Base-by-base conservation (phyloP, 768 basidiomycete genomes). In the Mrakia blollopis region DNA sequence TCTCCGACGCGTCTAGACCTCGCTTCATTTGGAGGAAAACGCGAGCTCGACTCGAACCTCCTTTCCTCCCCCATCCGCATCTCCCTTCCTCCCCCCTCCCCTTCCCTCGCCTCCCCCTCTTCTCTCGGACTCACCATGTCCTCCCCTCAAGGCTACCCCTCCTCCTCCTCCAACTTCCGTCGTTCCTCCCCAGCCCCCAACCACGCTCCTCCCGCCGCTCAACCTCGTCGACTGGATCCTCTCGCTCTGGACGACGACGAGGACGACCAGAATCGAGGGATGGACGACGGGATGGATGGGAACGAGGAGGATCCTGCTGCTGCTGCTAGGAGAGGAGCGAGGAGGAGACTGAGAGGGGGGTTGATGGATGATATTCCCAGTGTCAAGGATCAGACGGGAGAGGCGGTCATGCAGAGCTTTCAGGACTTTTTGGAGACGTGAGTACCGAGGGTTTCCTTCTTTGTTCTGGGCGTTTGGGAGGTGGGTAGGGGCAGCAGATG, bases 331-430 rank as follows among this genome's bases (percentile, higher is more conserved):
- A 62, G 73, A 7, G 32, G 73, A 6, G 47, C 28, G 4, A 44
- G 73, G 30, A 13, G 73, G 21, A 28, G 73, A 4, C n/a, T 67
- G 5, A 67, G 78, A 62, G 76, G 77, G 37, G n/a, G n/a, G n/a
- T n/a, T n/a, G n/a, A 57, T 83, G 35, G 84, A 83, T 18, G 92
- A 94, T 80, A 88, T 97, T 0, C 92, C 94, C 3, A 85, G 92
- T 71, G 94, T 98, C 1, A 91, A 90, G 80, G 97, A 98, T 84
- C 90, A 92, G 44, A 96, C 98, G 28, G 96, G 96, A 73, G 95
- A 98, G 85, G 93, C 92, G 80, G 93, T 98, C 6, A 90, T 91
- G 75, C 92, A 95, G 81, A 90, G 91, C 81, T 98, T 98, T 81
- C 91, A 93, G 83, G 88, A 89, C 1, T 98, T 99, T 85, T 84